Evolutionary conservation across 352 stramenopile species (phyloP), one percentile per base, ranked within the genome.

Genomic region (Plasmopara muralis): DNA sequence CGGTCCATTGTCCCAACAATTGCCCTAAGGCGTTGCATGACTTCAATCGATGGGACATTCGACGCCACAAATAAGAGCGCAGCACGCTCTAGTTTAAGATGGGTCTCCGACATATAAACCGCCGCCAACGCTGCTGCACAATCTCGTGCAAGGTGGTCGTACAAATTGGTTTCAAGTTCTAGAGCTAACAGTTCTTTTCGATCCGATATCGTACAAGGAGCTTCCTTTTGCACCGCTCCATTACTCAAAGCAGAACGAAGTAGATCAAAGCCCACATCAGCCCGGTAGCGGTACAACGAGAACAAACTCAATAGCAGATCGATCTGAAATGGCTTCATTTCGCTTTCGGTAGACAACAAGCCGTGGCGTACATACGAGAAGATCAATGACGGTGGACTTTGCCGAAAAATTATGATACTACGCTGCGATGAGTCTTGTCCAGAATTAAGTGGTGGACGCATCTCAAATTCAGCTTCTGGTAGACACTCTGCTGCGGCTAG

Each of bases 251-350:
- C 49, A 46, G 68, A 44, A 30, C 72, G 64, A 8, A 85, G 55
- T 5, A 83, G 29, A 39, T 83, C 72, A 13, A 71, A 62, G 2
- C 80, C 80, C 1, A 93, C 80, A 47, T 93, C 80, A 18, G 83
- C 83, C n/a, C 83, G 78, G 55, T 89, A 93, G 4, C 83, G 73
- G 57, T 93, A 93, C 42, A 91, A 59, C 12, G 83, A 91, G 50
- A 89, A 93, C 14, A 91, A 57, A 50, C 80, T 93, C 28, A 93
- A 50, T 4, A 91, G 44, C 35, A 93, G 57, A 53, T 93, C 83
- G 28, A 93, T 70, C 47, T 85, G 77, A 30, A 73, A 76, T 31
- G 72, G 57, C 37, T 53, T 66, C 47, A 79, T 61, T 8, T 49
- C 51, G 10, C 48, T 47, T 1, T 55, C 41, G 4, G 37, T 62